Evolutionary conservation across 257 asterid species (phyloP).

Genomic region (Solanum acaule): DNA sequence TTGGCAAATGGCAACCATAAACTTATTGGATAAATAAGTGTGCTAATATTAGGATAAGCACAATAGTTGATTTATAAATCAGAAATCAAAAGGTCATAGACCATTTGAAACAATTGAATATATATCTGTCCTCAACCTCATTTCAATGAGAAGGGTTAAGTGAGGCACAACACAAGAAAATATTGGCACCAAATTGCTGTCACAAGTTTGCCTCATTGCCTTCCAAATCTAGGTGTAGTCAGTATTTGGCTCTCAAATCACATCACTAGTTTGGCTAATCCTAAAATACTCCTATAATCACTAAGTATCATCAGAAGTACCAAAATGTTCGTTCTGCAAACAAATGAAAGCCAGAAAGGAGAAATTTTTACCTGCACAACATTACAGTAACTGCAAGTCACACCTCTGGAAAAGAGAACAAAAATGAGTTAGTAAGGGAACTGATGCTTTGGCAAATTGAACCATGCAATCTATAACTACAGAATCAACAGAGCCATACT

Average conservation of each 20-base stretch:
- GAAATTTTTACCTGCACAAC: constrained; percentile 57
- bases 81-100: background rate
- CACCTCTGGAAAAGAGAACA: constrained; percentile 45
- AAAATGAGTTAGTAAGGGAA: constrained; percentile 14
- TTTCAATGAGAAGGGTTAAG: background rate
- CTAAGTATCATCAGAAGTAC: background rate
- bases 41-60: background rate
- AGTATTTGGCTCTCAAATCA: background rate
- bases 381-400: constrained; percentile 78
- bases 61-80: background rate
- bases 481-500: background rate
- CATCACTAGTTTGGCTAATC: background rate
- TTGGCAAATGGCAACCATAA: background rate
- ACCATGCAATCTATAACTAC: background rate
- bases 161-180: background rate
- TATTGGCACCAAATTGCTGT: background rate
- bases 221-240: background rate
- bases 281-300: background rate
- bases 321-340: background rate
- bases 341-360: background rate
- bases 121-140: background rate
- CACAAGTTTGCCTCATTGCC: background rate
- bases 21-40: background rate
- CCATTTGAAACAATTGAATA: background rate
- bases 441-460: background rate